These are phyloP conservation scores for Pseudoneurospora amorphoporcata DNA, from an alignment of 495 filamentous ascomycete genomes.

Conservation along the genomic window DNA sequence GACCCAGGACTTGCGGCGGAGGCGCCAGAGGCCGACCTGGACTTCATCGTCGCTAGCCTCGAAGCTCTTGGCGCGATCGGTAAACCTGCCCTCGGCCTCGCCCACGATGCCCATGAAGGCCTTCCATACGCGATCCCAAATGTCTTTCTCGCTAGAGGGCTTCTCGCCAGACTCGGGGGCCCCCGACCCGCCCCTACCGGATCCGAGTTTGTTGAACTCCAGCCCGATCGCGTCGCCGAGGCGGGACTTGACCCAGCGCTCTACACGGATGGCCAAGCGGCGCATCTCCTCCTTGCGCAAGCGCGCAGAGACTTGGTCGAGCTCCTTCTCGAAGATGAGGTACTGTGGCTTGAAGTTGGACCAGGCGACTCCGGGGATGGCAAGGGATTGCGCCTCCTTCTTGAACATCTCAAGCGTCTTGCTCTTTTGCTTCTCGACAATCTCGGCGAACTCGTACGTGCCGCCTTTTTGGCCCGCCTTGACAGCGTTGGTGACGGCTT, in stretches of 20 bases:
- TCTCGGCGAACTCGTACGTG: constrained; percentile 87
- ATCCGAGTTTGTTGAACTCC: constrained; percentile 90
- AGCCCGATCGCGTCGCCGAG: constrained; percentile 79
- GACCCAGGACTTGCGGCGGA: constrained; percentile 88
- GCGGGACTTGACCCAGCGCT: constrained; percentile 83
- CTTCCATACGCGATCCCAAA: constrained; percentile 95
- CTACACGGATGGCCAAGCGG: constrained; percentile 76
- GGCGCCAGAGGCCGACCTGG: constrained; percentile 83
- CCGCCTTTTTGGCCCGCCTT: constrained; percentile 84
- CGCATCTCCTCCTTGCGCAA: constrained; percentile 92
- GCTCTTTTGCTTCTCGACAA: constrained; percentile 74
- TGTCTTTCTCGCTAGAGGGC: constrained; percentile 61
- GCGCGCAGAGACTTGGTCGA: constrained; percentile 72
- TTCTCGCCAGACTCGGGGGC: constrained; percentile 70
- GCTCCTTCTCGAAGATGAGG: constrained; percentile 57
- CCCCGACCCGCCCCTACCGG: constrained; percentile 67
- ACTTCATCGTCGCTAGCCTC: constrained; percentile 88
- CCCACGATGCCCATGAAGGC: constrained; percentile 75
- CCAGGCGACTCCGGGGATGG: constrained; percentile 72
- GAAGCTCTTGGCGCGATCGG: constrained; percentile 80
- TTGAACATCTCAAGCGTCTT: constrained; percentile 66
- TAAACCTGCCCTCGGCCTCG: constrained; percentile 76
- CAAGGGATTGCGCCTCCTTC: constrained; percentile 58
- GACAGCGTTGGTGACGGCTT: constrained; percentile 65
- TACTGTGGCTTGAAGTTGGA: constrained; percentile 54